Evolutionary conservation across 768 basidiomycete species (phyloP), one percentile per base, ranked within the genome.

Genomic region (Suillus plorans): DNA sequence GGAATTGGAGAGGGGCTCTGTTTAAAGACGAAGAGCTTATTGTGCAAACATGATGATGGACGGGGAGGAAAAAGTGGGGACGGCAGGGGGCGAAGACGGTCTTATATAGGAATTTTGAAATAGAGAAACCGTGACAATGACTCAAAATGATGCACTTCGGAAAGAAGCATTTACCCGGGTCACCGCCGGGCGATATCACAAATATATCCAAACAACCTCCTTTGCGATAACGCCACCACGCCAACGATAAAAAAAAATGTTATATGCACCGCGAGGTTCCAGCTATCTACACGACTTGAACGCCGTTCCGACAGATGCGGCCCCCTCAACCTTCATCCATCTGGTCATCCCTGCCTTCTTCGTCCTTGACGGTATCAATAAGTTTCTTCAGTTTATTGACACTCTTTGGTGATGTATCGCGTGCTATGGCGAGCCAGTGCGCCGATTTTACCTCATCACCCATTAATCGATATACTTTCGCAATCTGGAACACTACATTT

Each of bases 401-500:
- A 73, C 91, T 91, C 80, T 97, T 94, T 49, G 97, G 97, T 55
- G 97, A 92, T 64, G 98, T 86, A 74, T 99, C 97, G 67, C 95
- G 89, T 69, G 95, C 97, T 45, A 90, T 83, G 37, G 95, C 93
- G 66, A 99, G 90, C 78, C 89, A 84, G 66, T 91, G 89, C 63
- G 92, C 91, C 58, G 94, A 89, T 77, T 92, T 89, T 22, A 85
- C 82, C 68, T 87, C 86, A 77, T 94, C 83, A 42, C 94, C 94
- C 63, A 91, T 78, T 69, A 92, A 81, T 56, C 93, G 87, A 73
- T 97, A 98, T 65, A 91, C 89, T 79, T 91, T 92, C 34, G 95
- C 97, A 20, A 99, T 86, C 77, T 98, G 90, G 85, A 97, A 97
- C 65, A 96, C 87, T 63, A 99, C 92, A 79, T 98, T 98, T 62